Conservation (phyloP, 805 yeast species). For the Candida chilensis region DNA sequence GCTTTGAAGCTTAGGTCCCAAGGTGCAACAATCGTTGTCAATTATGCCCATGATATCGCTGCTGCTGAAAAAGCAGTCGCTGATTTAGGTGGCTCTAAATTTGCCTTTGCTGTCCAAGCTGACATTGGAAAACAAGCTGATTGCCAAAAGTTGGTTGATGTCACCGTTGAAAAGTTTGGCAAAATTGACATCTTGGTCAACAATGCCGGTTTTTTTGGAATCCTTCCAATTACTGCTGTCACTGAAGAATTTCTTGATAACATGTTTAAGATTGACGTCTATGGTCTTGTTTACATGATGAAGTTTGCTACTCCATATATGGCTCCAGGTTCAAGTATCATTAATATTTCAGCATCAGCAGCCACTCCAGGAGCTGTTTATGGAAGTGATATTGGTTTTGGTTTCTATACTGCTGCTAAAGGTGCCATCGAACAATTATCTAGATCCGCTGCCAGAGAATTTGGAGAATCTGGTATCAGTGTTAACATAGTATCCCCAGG, state of each 20-base stretch:
- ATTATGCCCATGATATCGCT: too few species aligned
- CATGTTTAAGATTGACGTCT: slow-evolving; percentile 5
- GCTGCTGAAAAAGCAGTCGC: too few species aligned
- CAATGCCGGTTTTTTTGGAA: slow-evolving; percentile 8
- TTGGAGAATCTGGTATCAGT: slow-evolving; percentile 7
- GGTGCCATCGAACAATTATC: slow-evolving; percentile 8
- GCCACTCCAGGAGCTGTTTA: slow-evolving; percentile 5
- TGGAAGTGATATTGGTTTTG: too few species aligned
- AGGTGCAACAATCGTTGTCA: too few species aligned
- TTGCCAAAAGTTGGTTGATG: too few species aligned
- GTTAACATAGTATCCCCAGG: slow-evolving; percentile 7
- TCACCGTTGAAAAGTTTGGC: slow-evolving; percentile 4
- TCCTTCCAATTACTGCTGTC: slow-evolving; percentile 3
- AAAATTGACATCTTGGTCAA: slow-evolving; percentile 8
- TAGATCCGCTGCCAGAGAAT: slow-evolving; percentile 7
- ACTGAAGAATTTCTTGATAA: slow-evolving; percentile 3
- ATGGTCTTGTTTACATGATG: slow-evolving; percentile 4
- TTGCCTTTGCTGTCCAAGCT: too few species aligned
- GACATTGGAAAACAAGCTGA: too few species aligned
- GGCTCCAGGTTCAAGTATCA: slow-evolving; percentile 6
- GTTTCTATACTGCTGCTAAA: slow-evolving; percentile 7
- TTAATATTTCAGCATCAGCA: slow-evolving; percentile 5
- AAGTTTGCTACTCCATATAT: slow-evolving; percentile 5
- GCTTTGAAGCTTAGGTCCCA: slow-evolving; percentile 44
- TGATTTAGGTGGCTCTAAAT: too few species aligned